A percentile compares a stretch with the other conserved stretches of the same genome.
These are phyloP conservation scores for Tetrapisispora pingtungensis DNA, from an alignment of 805 yeast genomes.

Conservation along the genomic window DNA sequence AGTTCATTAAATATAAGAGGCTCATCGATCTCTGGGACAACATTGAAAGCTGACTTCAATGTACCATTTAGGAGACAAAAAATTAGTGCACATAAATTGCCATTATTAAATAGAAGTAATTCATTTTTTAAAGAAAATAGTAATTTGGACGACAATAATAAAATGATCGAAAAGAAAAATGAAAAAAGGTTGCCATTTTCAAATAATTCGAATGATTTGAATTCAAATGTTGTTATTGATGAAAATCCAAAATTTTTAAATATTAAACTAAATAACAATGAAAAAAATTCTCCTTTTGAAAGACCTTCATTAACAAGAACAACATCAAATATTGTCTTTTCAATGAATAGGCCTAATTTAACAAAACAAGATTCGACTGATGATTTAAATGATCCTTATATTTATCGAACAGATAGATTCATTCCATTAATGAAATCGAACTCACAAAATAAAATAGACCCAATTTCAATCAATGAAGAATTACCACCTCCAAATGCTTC, in stretches of 20 bases:
- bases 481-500: constrained; percentile 39
- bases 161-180: background rate
- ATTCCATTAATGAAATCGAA: constrained; percentile 48
- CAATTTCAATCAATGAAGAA: constrained; percentile 28
- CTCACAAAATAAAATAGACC: constrained; percentile 27
- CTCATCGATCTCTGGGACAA: background rate
- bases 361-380: constrained; percentile 2
- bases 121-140: constrained; percentile 24
- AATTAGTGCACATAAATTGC: constrained; percentile 23
- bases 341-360: background rate
- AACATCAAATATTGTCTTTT: constrained; percentile 1
- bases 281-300: background rate
- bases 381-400: constrained; percentile 18
- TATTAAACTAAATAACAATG: no score
- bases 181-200: background rate
- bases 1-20: constrained; percentile 12
- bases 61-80: constrained; percentile 17
- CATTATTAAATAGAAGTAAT: constrained; percentile 23
- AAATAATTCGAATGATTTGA: background rate
- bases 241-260: background rate
- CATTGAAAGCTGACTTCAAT: background rate
- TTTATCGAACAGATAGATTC: constrained; percentile 43
- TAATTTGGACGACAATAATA: background rate
- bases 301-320: constrained; percentile 1
- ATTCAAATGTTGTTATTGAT: background rate